Evolutionary conservation across 2,329 filamentous ascomycete genomes (phyloP).

Genomic region (Fusarium fujikuroi): DNA sequence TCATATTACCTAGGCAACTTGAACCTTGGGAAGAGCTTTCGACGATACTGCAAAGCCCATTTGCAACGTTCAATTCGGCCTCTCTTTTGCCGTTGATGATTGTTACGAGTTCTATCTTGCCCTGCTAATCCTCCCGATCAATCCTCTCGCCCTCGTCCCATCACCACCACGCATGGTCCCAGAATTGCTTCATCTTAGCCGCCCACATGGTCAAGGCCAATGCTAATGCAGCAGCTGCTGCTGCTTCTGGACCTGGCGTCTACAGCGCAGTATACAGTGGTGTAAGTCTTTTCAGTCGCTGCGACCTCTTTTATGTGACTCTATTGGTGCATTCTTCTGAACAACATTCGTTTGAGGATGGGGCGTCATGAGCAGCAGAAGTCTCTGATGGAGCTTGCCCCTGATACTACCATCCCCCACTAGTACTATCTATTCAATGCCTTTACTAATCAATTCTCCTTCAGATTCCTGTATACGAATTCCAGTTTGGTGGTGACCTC

Average conservation of each 20-base stretch:
- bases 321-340: neutral
- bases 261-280: slow-evolving; percentile 77
- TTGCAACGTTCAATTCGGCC: slow-evolving; percentile 24
- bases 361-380: neutral
- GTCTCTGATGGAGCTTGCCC: neutral
- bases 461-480: slow-evolving; percentile 95
- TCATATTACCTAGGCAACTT: slow-evolving; percentile 44
- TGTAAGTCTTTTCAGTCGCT: slow-evolving; percentile 57
- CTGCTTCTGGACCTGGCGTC: slow-evolving; percentile 63
- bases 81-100: slow-evolving; percentile 10
- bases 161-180: slow-evolving; percentile 30
- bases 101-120: neutral
- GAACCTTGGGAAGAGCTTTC: slow-evolving; percentile 40
- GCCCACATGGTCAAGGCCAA: slow-evolving; percentile 60
- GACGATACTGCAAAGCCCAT: slow-evolving; percentile 16
- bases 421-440: neutral
- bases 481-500: slow-evolving; percentile 81
- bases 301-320: neutral
- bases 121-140: neutral
- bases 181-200: slow-evolving; percentile 38
- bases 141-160: neutral
- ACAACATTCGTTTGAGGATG: neutral
- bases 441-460: slow-evolving; percentile 19
- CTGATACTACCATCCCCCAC: neutral
- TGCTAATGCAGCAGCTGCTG: slow-evolving; percentile 44